Conservation (phyloP, 768 basidiomycete species). For the Tulasnella sp. region DNA sequence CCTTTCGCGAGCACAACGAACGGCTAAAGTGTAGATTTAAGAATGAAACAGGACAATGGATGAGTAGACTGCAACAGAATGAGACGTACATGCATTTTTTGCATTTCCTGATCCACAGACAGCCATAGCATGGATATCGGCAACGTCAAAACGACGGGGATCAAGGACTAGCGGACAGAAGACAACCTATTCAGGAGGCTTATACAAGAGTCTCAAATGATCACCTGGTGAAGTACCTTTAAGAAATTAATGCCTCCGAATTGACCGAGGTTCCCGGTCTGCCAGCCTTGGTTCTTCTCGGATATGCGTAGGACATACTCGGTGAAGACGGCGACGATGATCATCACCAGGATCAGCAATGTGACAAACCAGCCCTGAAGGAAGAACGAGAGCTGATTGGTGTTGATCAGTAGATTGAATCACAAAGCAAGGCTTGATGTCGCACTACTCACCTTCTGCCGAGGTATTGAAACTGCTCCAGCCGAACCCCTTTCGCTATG, state of each 20-base stretch:
- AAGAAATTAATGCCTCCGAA: slow-evolving; percentile 35
- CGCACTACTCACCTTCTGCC: too few relatives aligned
- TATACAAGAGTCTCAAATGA: neutral
- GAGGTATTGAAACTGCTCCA: too few relatives aligned
- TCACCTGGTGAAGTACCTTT: slow-evolving; percentile 27
- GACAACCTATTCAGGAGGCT: neutral
- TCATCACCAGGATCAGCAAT: slow-evolving; percentile 26
- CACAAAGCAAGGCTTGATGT: too few relatives aligned
- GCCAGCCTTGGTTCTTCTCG: slow-evolving; percentile 33
- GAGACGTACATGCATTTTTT: slow-evolving; percentile 45
- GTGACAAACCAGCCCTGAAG: slow-evolving; percentile 12
- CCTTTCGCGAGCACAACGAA: slow-evolving; percentile 49
- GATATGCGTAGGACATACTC: slow-evolving; percentile 40
- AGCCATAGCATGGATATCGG: slow-evolving; percentile 44
- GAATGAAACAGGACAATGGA: neutral
- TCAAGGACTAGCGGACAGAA: slow-evolving; percentile 39
- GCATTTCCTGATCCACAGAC: slow-evolving; percentile 42
- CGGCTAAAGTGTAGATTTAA: slow-evolving; percentile 38
- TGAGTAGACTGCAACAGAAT: neutral
- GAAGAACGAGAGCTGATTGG: slow-evolving; percentile 1
- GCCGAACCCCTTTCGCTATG: too few relatives aligned
- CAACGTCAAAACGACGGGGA: slow-evolving; percentile 43
- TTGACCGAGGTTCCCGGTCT: slow-evolving; percentile 42
- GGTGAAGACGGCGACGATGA: slow-evolving; percentile 38
- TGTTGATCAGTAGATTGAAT: too few relatives aligned